phyloP scores from a whole-genome alignment of 176 grass and related monocot genomes.

The Thalia dealbata region DNA sequence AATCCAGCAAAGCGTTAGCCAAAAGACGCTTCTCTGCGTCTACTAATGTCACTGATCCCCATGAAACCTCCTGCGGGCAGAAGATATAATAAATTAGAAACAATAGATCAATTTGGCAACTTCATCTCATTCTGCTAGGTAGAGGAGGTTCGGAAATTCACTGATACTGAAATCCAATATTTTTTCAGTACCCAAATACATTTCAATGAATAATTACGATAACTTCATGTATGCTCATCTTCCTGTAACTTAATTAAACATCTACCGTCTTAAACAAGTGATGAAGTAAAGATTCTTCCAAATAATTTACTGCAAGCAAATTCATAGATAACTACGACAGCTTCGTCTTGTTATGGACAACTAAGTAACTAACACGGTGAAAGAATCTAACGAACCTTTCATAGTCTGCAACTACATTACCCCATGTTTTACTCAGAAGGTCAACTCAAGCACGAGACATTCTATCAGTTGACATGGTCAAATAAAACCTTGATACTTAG shows the following conservation, averaged over 20 bases:
- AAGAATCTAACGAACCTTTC: too few species aligned
- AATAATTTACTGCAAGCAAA: background rate
- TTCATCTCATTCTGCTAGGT: background rate
- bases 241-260: too few species aligned
- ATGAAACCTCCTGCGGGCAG: slow-evolving; percentile 6
- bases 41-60: slow-evolving; percentile 6
- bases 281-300: background rate
- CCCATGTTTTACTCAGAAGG: too few species aligned
- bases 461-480: too few species aligned
- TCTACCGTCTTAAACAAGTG: background rate
- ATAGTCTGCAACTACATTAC: too few species aligned
- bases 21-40: slow-evolving; percentile 17
- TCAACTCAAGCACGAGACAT: too few species aligned
- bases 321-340: too few species aligned
- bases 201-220: background rate
- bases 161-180: background rate
- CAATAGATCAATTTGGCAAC: background rate
- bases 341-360: too few species aligned
- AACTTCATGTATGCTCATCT: too few species aligned
- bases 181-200: background rate
- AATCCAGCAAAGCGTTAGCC: slow-evolving; percentile 17
- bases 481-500: background rate
- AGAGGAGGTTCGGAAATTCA: background rate
- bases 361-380: too few species aligned
- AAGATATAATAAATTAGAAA: background rate